A percentile compares a stretch with the other conserved stretches of the same genome.
phyloP scores from a whole-genome alignment of 805 yeast species.

The Saccharomycopsis capsularis region DNA sequence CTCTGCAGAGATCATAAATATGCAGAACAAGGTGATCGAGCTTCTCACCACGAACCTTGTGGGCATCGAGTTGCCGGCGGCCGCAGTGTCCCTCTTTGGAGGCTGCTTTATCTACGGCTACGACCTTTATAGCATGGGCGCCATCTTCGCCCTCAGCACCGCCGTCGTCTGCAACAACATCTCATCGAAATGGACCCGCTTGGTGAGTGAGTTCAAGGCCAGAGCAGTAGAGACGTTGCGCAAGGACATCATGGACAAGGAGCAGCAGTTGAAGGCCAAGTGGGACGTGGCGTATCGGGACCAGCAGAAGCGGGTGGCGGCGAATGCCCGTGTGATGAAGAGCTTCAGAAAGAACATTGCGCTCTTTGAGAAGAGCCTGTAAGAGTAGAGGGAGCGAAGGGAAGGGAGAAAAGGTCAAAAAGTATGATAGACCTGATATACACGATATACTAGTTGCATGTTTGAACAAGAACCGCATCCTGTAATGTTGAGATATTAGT shows the following conservation, averaged over 20 bases:
- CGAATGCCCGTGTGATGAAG: not conserved
- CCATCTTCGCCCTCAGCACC: constrained; percentile 8
- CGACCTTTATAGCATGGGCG: constrained; percentile 14
- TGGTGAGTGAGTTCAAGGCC: constrained; percentile 11
- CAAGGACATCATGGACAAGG: constrained; percentile 7
- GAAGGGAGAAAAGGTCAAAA: constrained; percentile 4
- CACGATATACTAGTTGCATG: too few relatives aligned
- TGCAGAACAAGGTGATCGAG: constrained; percentile 11
- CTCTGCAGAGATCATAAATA: constrained; percentile 7
- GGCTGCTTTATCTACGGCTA: constrained; percentile 18
- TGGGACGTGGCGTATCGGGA: constrained; percentile 4
- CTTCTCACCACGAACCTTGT: constrained; percentile 13
- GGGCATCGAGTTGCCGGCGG: constrained; percentile 19
- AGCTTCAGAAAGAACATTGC: constrained; percentile 11
- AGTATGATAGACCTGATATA: not conserved
- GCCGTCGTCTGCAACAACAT: constrained; percentile 18
- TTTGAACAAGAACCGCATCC: too few relatives aligned
- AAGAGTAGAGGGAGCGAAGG: too few relatives aligned
- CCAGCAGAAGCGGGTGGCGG: not conserved
- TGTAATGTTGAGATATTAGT: too few relatives aligned
- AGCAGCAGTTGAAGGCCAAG: constrained; percentile 2
- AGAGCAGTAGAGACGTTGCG: constrained; percentile 2
- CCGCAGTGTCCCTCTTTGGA: constrained; percentile 9
- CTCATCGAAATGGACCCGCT: constrained; percentile 8
- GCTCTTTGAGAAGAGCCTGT: not conserved